These are phyloP conservation scores for Athelia sp. DNA, from an alignment of 1,284 basidiomycete genomes.

Conservation along the genomic window DNA sequence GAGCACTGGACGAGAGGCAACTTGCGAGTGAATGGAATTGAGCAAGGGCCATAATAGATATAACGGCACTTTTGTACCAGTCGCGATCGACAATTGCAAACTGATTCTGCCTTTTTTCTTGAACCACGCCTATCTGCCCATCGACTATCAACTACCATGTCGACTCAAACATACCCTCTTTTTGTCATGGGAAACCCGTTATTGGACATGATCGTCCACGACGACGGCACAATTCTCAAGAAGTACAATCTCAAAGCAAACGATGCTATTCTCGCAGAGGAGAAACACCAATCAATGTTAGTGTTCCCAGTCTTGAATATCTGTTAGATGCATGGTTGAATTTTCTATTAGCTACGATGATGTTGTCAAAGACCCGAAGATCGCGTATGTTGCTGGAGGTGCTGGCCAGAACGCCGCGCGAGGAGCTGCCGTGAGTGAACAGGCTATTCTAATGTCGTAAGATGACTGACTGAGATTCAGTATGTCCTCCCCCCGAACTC, in stretches of 20 bases:
- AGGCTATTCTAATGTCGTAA: neutral
- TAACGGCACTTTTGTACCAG: neutral
- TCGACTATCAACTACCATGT: neutral
- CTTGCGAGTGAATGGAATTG: constrained; percentile 34
- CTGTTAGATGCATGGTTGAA: neutral
- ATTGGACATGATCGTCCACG: constrained; percentile 67
- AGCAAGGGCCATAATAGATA: neutral
- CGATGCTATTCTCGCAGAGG: constrained; percentile 81
- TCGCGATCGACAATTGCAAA: neutral
- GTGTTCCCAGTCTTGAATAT: constrained; percentile 12
- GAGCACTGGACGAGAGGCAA: constrained; percentile 54
- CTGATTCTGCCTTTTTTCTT: too few relatives aligned
- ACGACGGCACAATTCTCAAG: constrained; percentile 67
- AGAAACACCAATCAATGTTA: constrained; percentile 69
- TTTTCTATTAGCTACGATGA: constrained; percentile 62
- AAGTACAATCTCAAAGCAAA: constrained; percentile 81
- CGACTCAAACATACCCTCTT: constrained; percentile 1
- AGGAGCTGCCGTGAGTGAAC: constrained; percentile 67
- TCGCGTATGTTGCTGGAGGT: constrained; percentile 80
- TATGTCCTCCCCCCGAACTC: constrained; percentile 70
- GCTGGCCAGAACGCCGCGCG: constrained; percentile 85
- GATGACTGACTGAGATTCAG: constrained; percentile 26
- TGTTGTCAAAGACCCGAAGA: constrained; percentile 58
- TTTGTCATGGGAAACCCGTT: constrained; percentile 72
- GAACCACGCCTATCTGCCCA: too few relatives aligned